Evolutionary conservation across 805 yeast species (phyloP).

Genomic region (Spathaspora girioi): DNA sequence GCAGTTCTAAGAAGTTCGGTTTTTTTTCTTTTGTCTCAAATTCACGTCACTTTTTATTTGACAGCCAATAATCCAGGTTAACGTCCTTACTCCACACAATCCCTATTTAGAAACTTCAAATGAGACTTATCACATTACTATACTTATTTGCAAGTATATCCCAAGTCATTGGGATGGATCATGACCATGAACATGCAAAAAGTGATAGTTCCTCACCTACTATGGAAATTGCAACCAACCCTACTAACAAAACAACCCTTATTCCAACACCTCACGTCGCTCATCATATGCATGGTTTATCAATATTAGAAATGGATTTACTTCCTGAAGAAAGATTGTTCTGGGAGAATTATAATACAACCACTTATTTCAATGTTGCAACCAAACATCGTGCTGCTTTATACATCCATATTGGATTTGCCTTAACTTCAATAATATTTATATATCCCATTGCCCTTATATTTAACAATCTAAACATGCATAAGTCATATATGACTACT

Average conservation of each 20-base stretch:
- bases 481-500: constrained; percentile 48
- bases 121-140: background rate
- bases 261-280: constrained; percentile 32
- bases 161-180: constrained; percentile 14
- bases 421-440: constrained; percentile 44
- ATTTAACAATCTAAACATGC: constrained; percentile 55
- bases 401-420: constrained; percentile 48
- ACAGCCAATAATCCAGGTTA: background rate
- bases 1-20: background rate
- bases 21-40: too few species aligned
- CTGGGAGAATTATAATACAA: constrained; percentile 79
- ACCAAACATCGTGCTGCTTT: constrained; percentile 50
- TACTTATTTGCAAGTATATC: background rate
- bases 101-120: background rate
- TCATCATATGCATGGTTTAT: constrained; percentile 61
- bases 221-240: constrained; percentile 7
- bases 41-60: background rate
- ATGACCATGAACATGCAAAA: constrained; percentile 12
- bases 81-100: background rate
- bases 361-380: constrained; percentile 62
- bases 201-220: constrained; percentile 3
- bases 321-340: constrained; percentile 68
- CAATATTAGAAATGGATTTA: constrained; percentile 65
- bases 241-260: constrained; percentile 4
- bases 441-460: constrained; percentile 69